phyloP scores from a whole-genome alignment of 768 basidiomycete genomes.

The Suillus variegatus region DNA sequence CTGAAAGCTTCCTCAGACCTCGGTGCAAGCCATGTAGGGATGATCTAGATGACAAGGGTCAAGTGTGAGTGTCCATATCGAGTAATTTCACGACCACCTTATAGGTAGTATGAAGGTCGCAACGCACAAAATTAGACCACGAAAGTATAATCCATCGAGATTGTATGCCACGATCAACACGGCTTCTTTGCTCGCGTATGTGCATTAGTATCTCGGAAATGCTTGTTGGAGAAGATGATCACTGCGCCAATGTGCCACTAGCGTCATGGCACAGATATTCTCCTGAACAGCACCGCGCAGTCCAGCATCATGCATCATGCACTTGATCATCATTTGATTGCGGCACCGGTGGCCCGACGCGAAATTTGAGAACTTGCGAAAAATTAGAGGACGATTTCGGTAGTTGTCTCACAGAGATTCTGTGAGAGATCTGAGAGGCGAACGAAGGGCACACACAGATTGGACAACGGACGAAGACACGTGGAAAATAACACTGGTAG shows the following conservation, averaged over 20 bases:
- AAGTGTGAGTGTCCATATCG: background rate
- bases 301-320: background rate
- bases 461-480: background rate
- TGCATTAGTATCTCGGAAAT: no score
- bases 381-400: background rate
- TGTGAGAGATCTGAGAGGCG: background rate
- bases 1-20: background rate
- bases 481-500: background rate
- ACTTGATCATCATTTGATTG: background rate
- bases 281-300: background rate
- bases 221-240: no score
- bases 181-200: background rate
- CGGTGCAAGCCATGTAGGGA: background rate
- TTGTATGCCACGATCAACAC: background rate
- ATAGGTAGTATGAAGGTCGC: background rate
- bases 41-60: background rate
- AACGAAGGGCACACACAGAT: background rate
- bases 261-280: background rate
- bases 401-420: background rate
- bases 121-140: background rate
- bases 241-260: background rate
- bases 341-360: background rate
- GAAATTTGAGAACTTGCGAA: background rate
- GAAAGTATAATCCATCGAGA: background rate
- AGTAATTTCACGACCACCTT: background rate